Evolutionary conservation across 768 basidiomycete species (phyloP), one percentile per base, ranked within the genome.

Genomic region (Naganishia vishniacii): DNA sequence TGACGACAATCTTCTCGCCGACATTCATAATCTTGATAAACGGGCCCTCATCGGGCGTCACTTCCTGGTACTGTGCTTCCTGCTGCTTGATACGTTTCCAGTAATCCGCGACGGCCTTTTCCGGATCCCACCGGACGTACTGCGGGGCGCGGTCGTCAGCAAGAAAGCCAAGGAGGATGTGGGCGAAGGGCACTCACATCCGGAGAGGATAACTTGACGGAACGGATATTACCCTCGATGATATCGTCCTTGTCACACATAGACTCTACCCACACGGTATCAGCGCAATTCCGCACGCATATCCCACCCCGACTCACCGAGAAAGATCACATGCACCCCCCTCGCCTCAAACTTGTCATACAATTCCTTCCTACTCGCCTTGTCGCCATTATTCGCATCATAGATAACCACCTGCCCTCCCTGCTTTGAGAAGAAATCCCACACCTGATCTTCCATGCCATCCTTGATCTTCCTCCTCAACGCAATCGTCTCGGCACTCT

Each of bases 361-460:
- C 51, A 95, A 76, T 23, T 80, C 80, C 66, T 87, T 84, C 61
- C 95, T 80, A 31, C 82, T 82, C 48, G 81, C 82, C 23, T 81
- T 80, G 7, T 84, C 85, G 1, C 91, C 91, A 70, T 97, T 97
- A 73, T 99, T 99, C 29, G 95, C 95, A 75, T 99, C 95, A 79
- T 97, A 98, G 67, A 99, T 93, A 40, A 94, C 91, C 26, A 98
- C 93, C 76, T 99, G 95, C 0, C 94, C 95, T 5, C 90, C 72
- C 46, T 81, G 78, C 29, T 74, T 88, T 2, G 77, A 81, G 78
- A 94, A 98, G 78, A 88, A 95, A 67, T 91, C 85, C 84, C 85
- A 87, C 44, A 98, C 91, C 49, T 86, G 80, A 75, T 88, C 82
- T 78, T 97, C 92, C 67, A 95, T 89, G n/a, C 87, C 89, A 0